Percentiles rank a stretch among this genome's conserved stretches.
phyloP scores from a whole-genome alignment of 345 rosid genomes.

The Eucalyptus tenuipes region DNA sequence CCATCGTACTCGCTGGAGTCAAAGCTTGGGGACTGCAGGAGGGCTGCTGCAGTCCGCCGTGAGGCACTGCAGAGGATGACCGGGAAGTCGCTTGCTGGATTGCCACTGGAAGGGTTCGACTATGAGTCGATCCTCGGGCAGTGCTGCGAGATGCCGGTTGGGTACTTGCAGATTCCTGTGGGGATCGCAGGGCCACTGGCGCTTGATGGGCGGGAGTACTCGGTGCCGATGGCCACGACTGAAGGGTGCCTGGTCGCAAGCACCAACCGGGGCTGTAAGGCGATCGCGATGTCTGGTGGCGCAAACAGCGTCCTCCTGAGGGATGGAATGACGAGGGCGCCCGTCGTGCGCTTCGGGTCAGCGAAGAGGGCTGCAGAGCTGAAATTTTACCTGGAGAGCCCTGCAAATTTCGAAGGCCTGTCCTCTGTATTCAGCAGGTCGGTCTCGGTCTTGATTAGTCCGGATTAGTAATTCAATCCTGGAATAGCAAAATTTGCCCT shows the following conservation, averaged over 20 bases:
- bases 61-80: slow-evolving; percentile 23
- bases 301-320: slow-evolving; percentile 17
- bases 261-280: slow-evolving; percentile 36
- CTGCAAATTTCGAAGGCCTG: slow-evolving; percentile 9
- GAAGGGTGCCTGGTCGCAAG: slow-evolving; percentile 40
- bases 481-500: neutral
- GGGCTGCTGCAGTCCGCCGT: slow-evolving; percentile 22
- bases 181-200: slow-evolving; percentile 29
- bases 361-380: slow-evolving; percentile 18
- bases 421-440: slow-evolving; percentile 11
- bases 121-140: slow-evolving; percentile 27
- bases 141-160: slow-evolving; percentile 41
- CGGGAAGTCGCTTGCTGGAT: slow-evolving; percentile 12
- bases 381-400: slow-evolving; percentile 25
- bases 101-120: slow-evolving; percentile 24
- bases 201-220: slow-evolving; percentile 20
- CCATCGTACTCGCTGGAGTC: slow-evolving; percentile 34
- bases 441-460: neutral
- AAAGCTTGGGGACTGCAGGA: slow-evolving; percentile 22
- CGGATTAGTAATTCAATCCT: neutral
- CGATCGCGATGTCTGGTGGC: slow-evolving; percentile 25
- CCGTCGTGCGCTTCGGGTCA: slow-evolving; percentile 13
- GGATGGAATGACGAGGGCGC: slow-evolving; percentile 37
- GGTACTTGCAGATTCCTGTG: slow-evolving; percentile 36
- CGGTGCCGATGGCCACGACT: slow-evolving; percentile 38